Evolutionary conservation across 23 red algal species (phyloP), one percentile per base, ranked within the genome.

Genomic region (Agarophyton chilense): DNA sequence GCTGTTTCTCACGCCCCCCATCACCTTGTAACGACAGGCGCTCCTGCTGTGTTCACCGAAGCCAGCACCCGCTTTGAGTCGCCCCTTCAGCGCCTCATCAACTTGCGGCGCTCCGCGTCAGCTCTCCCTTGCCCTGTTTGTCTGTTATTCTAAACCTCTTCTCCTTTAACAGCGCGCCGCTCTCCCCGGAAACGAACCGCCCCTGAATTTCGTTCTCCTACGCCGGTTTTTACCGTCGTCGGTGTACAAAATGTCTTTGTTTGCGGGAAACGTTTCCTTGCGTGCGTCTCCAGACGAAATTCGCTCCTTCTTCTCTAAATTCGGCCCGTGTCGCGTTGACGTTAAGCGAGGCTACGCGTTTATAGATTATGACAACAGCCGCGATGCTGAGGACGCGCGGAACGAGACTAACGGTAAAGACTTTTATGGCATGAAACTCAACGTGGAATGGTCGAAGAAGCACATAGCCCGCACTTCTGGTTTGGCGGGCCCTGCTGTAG

Each of bases 211-310:
- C 31, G 60, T 31, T 65, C 16, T 13, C 60, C 31, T 65, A 29
- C 31, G 60, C 13, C 60, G 31, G 31, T 65, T 65, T 65, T 65
- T 29, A 65, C 60, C 31, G 60, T 65, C 60, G 60, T 65, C 31
- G 31, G 31, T 36, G 60, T 35, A 65, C 28, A 65, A 65, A 52
- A 94, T 94, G 91, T 94, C 91, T 28, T 53, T 94, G 50, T 94
- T 94, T 77, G 91, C 82, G 41, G 91, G 91, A 45, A 94, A 94
- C 72, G 79, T 94, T 66, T 85, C 91, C 33, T 61, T 75, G 35
- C 68, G 79, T 39, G 79, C 84, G 28, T 78, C 77, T 24, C 76
- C 77, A 38, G 82, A 94, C 31, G 78, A 85, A 54, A 73, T 94
- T 51, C 82, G 82, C 28, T 26, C 38, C 32, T 87, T 87, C 50